These are phyloP conservation scores for Podospora didyma DNA, from an alignment of 495 filamentous ascomycete genomes.

Conservation along the genomic window DNA sequence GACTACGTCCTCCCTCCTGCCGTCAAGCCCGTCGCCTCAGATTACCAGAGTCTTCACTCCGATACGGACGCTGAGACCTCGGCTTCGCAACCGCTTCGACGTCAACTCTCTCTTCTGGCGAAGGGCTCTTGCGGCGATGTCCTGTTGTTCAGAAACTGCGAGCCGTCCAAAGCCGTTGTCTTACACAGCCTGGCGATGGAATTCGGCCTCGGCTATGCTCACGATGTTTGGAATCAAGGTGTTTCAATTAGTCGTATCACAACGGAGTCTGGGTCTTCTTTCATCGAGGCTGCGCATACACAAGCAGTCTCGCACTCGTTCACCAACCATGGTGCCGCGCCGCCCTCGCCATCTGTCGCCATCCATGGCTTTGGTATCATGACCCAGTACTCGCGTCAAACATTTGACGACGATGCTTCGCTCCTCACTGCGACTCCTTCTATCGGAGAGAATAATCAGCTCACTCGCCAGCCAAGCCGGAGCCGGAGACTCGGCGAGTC, in stretches of 20 bases:
- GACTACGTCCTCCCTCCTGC: background rate
- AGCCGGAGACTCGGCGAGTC: conserved; percentile 25
- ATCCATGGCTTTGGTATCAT: background rate
- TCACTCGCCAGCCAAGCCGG: conserved; percentile 20
- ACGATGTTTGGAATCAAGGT: conserved; percentile 15
- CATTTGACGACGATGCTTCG: too few species aligned
- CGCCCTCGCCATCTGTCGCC: background rate
- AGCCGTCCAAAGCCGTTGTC: conserved; percentile 22
- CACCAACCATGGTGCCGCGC: background rate
- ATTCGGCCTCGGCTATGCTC: conserved; percentile 21
- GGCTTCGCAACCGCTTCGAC: conserved; percentile 17
- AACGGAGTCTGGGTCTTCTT: background rate
- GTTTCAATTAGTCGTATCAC: conserved; percentile 19
- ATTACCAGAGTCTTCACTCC: background rate
- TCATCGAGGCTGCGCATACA: background rate
- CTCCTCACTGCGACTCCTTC: background rate
- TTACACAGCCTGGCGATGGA: conserved; percentile 24
- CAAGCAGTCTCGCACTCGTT: background rate
- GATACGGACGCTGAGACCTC: conserved; percentile 1
- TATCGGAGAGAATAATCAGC: conserved; percentile 1
- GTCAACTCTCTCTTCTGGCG: conserved; percentile 23
- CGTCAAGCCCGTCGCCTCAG: background rate
- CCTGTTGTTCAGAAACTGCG: conserved; percentile 28
- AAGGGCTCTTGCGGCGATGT: conserved; percentile 27
- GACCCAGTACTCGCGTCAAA: too few species aligned